Evolutionary conservation across 495 filamentous ascomycete genomes (phyloP), one percentile per base, ranked within the genome.

Genomic region (Xylaria flabelliformis): DNA sequence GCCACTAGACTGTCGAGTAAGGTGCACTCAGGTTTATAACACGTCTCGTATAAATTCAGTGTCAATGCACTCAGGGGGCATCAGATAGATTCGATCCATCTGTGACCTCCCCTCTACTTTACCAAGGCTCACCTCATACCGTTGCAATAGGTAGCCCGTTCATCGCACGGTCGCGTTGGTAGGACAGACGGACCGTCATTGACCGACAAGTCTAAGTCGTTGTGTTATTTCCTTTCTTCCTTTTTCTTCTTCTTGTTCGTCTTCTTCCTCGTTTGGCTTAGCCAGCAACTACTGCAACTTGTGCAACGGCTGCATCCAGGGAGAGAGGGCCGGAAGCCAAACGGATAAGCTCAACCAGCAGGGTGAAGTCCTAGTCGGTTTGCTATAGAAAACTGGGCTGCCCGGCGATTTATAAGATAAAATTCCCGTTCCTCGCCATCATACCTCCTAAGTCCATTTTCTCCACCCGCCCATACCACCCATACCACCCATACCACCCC

Each of bases 121-220:
- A n/a, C 44, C 10, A 36, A 10, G 39, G 5, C 17, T 65, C 24
- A 50, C 21, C 6, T 34, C 51, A 19, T 21, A 51, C 36, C 7
- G 8, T 19, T 24, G 24, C 24, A 55, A 58, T 9, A n/a, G n/a
- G n/a, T n/a, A 61, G 19, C 51, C 36, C 17, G 39, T 19, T 39
- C 42, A 53, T 36, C 58, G 34, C 46, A 50, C 70, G 74, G 70
- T 70, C 70, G 74, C 70, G 70, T 73, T 71, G 69, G 70, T 64
- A 75, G 63, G 56, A 70, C 70, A 64, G 73, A 72, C 73, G 66
- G 66, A 5, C 72, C 59, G 71, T 69, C 36, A 77, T 77, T 77
- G 75, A 74, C 72, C 67, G 71, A 74, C 62, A 66, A 63, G 67
- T 70, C 69, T 24, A 41, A 69, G 59, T 70, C 26, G n/a, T 44